These are phyloP conservation scores for Oligophagozyma castellii DNA, from an alignment of 1,139 yeast genomes.

Conservation along the genomic window DNA sequence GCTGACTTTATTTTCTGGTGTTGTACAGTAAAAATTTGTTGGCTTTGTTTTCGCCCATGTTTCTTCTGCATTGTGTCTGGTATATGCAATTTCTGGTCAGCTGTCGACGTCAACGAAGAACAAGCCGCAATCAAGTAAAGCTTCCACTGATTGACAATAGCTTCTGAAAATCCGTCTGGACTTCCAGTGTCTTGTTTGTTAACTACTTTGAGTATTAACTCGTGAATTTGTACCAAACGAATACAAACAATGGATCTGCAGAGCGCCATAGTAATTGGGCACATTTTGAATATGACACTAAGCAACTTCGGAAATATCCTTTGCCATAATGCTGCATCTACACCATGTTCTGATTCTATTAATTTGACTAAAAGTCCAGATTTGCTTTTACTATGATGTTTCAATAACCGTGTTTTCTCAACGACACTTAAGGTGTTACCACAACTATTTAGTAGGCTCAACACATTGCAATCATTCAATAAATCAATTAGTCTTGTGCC, in stretches of 20 bases:
- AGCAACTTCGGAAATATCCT: constrained; percentile 70
- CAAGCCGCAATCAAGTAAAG: constrained; percentile 84
- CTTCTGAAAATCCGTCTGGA: constrained; percentile 48
- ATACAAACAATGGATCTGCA: constrained; percentile 90
- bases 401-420: constrained; percentile 59
- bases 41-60: constrained; percentile 45
- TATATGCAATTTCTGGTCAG: constrained; percentile 61
- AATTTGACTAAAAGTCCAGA: constrained; percentile 54
- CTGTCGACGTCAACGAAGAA: constrained; percentile 78
- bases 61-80: constrained; percentile 27
- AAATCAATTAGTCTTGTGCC: constrained; percentile 72
- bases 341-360: constrained; percentile 88
- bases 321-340: constrained; percentile 92
- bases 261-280: constrained; percentile 89
- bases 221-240: constrained; percentile 80
- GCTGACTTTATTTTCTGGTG: constrained; percentile 92
- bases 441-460: constrained; percentile 47
- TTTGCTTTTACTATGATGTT: constrained; percentile 41
- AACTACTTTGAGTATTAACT: constrained; percentile 52
- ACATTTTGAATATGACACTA: constrained; percentile 57
- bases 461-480: constrained; percentile 55
- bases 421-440: constrained; percentile 57
- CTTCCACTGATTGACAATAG: constrained; percentile 77
- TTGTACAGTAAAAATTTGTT: constrained; percentile 67
- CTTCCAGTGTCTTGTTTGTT: constrained; percentile 27